Percentiles rank a stretch among this genome's conserved stretches.
These are phyloP conservation scores for Helotiales sp. DNA, from an alignment of 2,329 filamentous ascomycete genomes.

Conservation along the genomic window DNA sequence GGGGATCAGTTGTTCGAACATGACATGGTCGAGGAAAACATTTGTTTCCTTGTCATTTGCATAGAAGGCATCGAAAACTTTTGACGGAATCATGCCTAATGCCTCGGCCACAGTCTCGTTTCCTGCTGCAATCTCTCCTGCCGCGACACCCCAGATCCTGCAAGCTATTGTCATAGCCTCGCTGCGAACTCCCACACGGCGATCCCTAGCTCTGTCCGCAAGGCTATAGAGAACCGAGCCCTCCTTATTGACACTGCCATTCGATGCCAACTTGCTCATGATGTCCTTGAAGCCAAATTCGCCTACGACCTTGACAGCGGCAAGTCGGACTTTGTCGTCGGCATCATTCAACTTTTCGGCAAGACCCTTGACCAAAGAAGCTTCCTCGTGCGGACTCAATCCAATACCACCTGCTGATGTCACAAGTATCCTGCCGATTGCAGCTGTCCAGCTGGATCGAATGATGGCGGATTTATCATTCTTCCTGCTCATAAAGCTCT, in stretches of 20 bases:
- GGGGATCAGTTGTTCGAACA: slow-evolving; percentile 87
- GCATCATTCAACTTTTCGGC: slow-evolving; percentile 81
- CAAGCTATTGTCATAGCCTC: slow-evolving; percentile 84
- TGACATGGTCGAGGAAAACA: slow-evolving; percentile 76
- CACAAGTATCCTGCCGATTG: slow-evolving; percentile 81
- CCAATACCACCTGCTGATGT: slow-evolving; percentile 91
- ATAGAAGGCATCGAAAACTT: slow-evolving; percentile 85
- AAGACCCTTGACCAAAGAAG: slow-evolving; percentile 69
- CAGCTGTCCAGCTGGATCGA: slow-evolving; percentile 82
- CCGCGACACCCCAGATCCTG: slow-evolving; percentile 90
- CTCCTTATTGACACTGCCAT: slow-evolving; percentile 72
- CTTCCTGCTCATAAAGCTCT: slow-evolving; percentile 79
- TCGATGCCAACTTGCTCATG: slow-evolving; percentile 75
- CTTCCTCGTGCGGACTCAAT: slow-evolving; percentile 79
- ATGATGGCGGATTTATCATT: slow-evolving; percentile 86
- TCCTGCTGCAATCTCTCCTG: slow-evolving; percentile 80
- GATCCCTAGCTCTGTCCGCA: slow-evolving; percentile 86
- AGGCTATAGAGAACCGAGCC: slow-evolving; percentile 80
- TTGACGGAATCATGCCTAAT: slow-evolving; percentile 79
- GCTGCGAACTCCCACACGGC: slow-evolving; percentile 75
- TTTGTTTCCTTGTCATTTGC: slow-evolving; percentile 88
- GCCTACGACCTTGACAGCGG: slow-evolving; percentile 83
- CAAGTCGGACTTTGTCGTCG: slow-evolving; percentile 88
- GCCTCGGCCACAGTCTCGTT: slow-evolving; percentile 74
- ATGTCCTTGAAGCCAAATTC: slow-evolving; percentile 79